Conservation (phyloP, 768 basidiomycete genomes). For the Mycena polygramma region DNA sequence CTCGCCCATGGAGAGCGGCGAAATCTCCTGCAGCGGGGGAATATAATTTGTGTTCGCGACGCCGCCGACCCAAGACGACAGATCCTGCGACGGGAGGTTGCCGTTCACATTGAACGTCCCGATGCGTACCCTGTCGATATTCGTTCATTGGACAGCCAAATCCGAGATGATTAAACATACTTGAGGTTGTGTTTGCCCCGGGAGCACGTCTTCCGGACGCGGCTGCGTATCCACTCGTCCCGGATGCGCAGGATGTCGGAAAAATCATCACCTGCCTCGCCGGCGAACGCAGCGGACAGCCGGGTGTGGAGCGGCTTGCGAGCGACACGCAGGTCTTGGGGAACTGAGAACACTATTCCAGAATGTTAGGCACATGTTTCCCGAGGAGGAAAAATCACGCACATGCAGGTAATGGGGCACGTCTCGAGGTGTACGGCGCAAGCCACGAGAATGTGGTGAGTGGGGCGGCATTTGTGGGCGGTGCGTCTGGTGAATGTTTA, state of each 20-base stretch:
- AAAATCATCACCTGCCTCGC: constrained; percentile 70
- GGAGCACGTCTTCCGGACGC: constrained; percentile 53
- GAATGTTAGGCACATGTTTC: not conserved
- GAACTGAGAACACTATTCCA: constrained; percentile 52
- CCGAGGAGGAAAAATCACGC: constrained; percentile 26
- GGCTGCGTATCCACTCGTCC: constrained; percentile 72
- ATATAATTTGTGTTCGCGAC: not conserved
- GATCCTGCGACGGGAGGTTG: constrained; percentile 77
- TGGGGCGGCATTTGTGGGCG: constrained; percentile 40
- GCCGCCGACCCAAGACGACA: constrained; percentile 72
- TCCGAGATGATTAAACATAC: constrained; percentile 33
- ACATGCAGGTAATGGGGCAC: constrained; percentile 44
- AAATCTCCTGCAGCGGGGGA: constrained; percentile 31
- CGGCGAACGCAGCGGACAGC: constrained; percentile 73
- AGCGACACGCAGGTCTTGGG: constrained; percentile 68
- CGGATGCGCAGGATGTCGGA: constrained; percentile 70
- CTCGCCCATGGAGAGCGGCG: constrained; percentile 53
- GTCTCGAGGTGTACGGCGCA: constrained; percentile 54
- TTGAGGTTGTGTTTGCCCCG: constrained; percentile 50
- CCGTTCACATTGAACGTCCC: constrained; percentile 93
- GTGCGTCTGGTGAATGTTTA: constrained; percentile 26
- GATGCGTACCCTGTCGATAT: constrained; percentile 65
- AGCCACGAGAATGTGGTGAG: constrained; percentile 61
- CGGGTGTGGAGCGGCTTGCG: constrained; percentile 63
- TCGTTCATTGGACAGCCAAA: not conserved